A percentile compares a stretch with the other conserved stretches of the same genome.
These are phyloP conservation scores for Schoenoplectus tabernaemontani DNA, from an alignment of 202 grass and related monocot species.

Conservation along the genomic window DNA sequence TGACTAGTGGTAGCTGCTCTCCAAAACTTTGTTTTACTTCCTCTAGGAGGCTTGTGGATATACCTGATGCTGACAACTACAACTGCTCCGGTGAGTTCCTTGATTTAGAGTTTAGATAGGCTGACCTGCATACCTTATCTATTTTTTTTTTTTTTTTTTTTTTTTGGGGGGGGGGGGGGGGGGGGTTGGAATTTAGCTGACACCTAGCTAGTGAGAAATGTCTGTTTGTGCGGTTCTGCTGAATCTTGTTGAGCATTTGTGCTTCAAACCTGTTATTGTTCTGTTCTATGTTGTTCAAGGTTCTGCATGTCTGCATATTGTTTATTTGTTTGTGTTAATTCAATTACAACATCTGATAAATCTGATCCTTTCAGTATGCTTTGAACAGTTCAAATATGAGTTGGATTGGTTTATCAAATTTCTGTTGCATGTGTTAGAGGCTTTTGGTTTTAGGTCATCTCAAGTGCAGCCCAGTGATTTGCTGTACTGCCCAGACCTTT, in stretches of 20 bases:
- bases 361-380: too few relatives aligned
- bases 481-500: too few relatives aligned
- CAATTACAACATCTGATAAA: too few relatives aligned
- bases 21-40: constrained; percentile 3
- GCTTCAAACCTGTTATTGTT: not conserved
- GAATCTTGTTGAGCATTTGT: not conserved
- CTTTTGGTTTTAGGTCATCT: too few relatives aligned
- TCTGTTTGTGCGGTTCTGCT: not conserved
- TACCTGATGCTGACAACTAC: not conserved
- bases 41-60: not conserved
- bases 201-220: not conserved
- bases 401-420: too few relatives aligned
- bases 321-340: not conserved
- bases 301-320: too few relatives aligned
- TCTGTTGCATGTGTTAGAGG: too few relatives aligned
- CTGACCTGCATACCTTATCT: constrained; percentile 5
- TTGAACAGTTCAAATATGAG: too few relatives aligned
- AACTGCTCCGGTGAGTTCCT: not conserved
- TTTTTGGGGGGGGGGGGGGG: not conserved
- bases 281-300: too few relatives aligned
- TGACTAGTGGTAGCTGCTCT: constrained; percentile 7
- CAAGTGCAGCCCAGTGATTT: too few relatives aligned
- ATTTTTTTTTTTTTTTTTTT: not conserved
- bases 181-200: not conserved
- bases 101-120: constrained; percentile 14